Evolutionary conservation across 495 filamentous ascomycete species (phyloP), one percentile per base, ranked within the genome.

Genomic region (Aspergillus mulundensis): DNA sequence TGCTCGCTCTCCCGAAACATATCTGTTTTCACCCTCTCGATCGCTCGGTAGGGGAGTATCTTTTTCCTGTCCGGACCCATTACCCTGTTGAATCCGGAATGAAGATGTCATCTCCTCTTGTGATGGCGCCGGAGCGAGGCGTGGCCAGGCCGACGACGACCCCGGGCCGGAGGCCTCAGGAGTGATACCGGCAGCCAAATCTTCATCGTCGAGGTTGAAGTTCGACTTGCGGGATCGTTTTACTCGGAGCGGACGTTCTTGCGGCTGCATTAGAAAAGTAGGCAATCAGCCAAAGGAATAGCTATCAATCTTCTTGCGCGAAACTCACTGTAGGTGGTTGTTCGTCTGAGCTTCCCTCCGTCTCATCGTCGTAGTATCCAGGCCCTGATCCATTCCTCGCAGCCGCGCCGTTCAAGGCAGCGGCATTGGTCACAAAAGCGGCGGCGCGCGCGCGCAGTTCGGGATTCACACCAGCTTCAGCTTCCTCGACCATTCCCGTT

Each of bases 241-340:
- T 28, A 85, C 84, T 54, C 92, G 88, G 48, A 96, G 78, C 15
- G 92, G 92, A 59, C 94, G 92, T 69, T 96, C 91, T 73, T 93
- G 86, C 15, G 90, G 90, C 90, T 95, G 47, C n/a, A 51, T 30
- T 25, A 32, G 18, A 50, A 34, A 40, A 25, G 20, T 34, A 12
- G 48, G 36, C 34, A 40, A 21, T 50, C 48, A 50, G 30, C 48
- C 18, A 38, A 40, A 11, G 30, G 7, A 48, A 32, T 19, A 32
- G 11, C 51, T 12, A 32, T 32, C 8, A 39, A 32, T 15, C 18
- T 20, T 34, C 10, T 19, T 34, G 41, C 36, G 50, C 51, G 42
- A 42, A 38, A 68, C 70, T 49, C 63, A 78, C 75, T 48, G 75
- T 78, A 49, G 70, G 73, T 34, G 75, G 75, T 50, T 74, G 73